phyloP scores from a whole-genome alignment of 148 eudicot species.

The Vaccinium myrtillus region DNA sequence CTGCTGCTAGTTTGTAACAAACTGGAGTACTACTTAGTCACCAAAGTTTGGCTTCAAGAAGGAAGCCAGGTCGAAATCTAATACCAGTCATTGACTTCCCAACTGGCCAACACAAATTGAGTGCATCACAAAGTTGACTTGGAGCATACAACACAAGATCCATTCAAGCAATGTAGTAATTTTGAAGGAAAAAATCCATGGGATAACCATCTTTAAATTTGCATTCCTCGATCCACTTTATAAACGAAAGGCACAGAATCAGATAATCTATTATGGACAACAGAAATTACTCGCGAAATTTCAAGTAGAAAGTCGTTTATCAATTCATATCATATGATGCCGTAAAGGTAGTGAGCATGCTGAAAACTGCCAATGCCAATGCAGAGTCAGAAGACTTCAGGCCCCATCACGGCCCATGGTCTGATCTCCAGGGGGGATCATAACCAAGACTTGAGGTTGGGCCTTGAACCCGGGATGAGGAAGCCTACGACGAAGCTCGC shows the following conservation, averaged over 20 bases:
- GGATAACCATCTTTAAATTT: not conserved
- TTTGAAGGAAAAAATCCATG: not conserved
- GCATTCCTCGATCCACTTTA: not conserved
- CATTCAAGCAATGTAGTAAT: not conserved
- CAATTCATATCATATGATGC: not conserved
- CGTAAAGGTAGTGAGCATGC: not conserved
- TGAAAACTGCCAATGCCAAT: not conserved
- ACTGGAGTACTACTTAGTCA: no score
- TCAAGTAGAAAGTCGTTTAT: not conserved
- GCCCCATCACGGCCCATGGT: conserved; percentile 60
- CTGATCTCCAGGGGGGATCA: conserved; percentile 73
- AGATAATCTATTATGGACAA: not conserved
- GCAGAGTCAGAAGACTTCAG: conserved; percentile 13
- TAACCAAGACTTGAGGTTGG: conserved; percentile 49
- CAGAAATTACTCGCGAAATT: not conserved
- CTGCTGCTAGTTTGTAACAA: no score
- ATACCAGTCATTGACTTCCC: no score
- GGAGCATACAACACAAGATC: not conserved
- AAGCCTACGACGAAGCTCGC: conserved; percentile 85
- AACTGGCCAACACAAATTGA: not conserved
- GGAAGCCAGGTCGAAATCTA: no score
- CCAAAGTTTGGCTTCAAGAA: no score
- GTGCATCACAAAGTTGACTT: not conserved
- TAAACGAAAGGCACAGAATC: no score
- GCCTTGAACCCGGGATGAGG: conserved; percentile 76